Percentiles rank a stretch among this genome's conserved stretches.
Conservation (phyloP, 768 basidiomycete genomes). For the Tylopilus plumbeoviolaceoides region DNA sequence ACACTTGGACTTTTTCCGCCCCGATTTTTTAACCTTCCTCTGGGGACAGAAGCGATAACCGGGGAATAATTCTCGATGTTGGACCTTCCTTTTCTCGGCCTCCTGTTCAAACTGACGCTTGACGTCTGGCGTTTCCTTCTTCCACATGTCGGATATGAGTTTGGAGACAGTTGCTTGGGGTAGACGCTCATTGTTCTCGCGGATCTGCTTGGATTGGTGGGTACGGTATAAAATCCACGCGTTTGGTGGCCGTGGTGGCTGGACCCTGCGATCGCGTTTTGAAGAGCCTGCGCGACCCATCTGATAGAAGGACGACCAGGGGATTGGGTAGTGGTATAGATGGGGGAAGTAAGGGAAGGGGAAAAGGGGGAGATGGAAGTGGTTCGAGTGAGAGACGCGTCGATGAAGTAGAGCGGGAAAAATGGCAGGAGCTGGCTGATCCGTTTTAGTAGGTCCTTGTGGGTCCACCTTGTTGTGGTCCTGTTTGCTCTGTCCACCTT, state of each 20-base stretch:
- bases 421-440: constrained; percentile 17
- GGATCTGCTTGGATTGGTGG: constrained; percentile 38
- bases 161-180: constrained; percentile 65
- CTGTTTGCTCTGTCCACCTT: constrained; percentile 23
- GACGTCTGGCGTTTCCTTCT: constrained; percentile 43
- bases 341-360: constrained; percentile 1
- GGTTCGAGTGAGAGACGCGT: constrained; percentile 26
- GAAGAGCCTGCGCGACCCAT: constrained; percentile 18
- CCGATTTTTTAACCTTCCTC: constrained; percentile 46
- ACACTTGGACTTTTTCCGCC: constrained; percentile 22
- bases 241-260: constrained; percentile 68
- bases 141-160: constrained; percentile 63
- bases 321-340: constrained; percentile 2
- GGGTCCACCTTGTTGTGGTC: constrained; percentile 33
- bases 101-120: constrained; percentile 48
- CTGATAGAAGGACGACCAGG: constrained; percentile 8
- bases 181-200: constrained; percentile 29
- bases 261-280: constrained; percentile 16
- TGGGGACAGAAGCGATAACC: constrained; percentile 54
- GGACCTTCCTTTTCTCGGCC: constrained; percentile 50
- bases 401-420: constrained; percentile 22
- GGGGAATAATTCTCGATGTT: constrained; percentile 50
- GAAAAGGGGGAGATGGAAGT: constrained; percentile 15
- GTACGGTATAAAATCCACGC: constrained; percentile 83
- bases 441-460: constrained; percentile 35